phyloP scores from a whole-genome alignment of 176 grass and related monocot genomes.

The Rhynchospora pubera region DNA sequence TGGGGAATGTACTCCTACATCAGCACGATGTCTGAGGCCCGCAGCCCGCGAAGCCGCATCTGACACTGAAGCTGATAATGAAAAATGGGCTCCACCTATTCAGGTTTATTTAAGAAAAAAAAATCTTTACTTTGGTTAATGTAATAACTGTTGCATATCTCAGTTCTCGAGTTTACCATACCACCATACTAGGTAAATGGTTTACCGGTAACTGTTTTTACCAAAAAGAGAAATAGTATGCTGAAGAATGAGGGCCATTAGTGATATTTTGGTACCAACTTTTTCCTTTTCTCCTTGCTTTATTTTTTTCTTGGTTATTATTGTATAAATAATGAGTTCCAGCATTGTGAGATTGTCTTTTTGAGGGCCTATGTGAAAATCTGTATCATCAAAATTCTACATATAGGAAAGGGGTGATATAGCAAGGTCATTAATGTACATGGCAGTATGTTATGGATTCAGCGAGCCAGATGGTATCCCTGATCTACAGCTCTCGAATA shows the following conservation, averaged over 20 bases:
- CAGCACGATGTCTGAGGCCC: constrained; percentile 36
- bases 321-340: background rate
- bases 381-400: background rate
- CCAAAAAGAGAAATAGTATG: background rate
- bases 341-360: background rate
- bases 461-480: constrained; percentile 35
- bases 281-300: background rate
- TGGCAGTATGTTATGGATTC: constrained; percentile 65
- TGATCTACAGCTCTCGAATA: constrained; percentile 54
- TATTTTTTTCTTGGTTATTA: background rate
- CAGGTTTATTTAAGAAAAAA: constrained; percentile 34
- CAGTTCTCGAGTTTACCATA: background rate
- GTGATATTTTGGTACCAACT: background rate
- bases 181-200: background rate
- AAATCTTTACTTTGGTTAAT: background rate
- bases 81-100: constrained; percentile 70
- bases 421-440: constrained; percentile 76
- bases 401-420: constrained; percentile 64
- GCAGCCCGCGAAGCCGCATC: constrained; percentile 55
- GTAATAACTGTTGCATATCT: background rate
- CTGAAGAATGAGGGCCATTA: background rate
- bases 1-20: constrained; percentile 36
- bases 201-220: background rate
- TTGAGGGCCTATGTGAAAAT: background rate
- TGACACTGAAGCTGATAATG: constrained; percentile 60